Evolutionary conservation across 176 grass and related monocot species (phyloP).

Genomic region (Coix lacrymajobi): DNA sequence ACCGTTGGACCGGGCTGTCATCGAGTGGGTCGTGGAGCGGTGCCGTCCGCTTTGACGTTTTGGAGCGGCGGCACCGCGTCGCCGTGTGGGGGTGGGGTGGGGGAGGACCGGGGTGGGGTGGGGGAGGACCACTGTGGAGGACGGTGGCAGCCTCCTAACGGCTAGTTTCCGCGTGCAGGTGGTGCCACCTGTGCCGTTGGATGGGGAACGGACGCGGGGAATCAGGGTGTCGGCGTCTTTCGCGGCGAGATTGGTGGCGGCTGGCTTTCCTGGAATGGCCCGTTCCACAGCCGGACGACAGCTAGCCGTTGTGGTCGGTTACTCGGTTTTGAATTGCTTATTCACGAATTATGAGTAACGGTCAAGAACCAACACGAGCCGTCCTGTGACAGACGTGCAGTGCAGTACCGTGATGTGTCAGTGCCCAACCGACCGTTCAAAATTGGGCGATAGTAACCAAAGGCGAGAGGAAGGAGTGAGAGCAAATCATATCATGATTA

Average conservation of each 20-base stretch:
- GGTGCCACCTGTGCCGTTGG: not conserved
- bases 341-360: not conserved
- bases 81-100: not conserved
- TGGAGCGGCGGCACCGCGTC: not conserved
- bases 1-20: not conserved
- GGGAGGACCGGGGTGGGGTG: not conserved
- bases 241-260: not conserved
- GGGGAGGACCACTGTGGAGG: not conserved
- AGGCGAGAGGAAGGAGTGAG: no score
- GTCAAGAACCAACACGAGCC: not conserved
- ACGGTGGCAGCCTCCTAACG: conserved; percentile 4
- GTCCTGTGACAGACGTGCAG: no score
- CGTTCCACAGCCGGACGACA: not conserved
- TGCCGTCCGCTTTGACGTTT: conserved; percentile 10
- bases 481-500: no score
- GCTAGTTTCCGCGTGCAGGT: conserved; percentile 23
- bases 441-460: no score
- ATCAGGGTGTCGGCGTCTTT: not conserved
- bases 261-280: not conserved
- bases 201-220: not conserved
- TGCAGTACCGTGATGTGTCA: no score
- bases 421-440: no score
- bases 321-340: conserved; percentile 11
- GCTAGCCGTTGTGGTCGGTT: conserved; percentile 50
- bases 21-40: not conserved